These are phyloP conservation scores for Insectozyma bohioensis DNA, from an alignment of 1,139 yeast species.

Conservation along the genomic window DNA sequence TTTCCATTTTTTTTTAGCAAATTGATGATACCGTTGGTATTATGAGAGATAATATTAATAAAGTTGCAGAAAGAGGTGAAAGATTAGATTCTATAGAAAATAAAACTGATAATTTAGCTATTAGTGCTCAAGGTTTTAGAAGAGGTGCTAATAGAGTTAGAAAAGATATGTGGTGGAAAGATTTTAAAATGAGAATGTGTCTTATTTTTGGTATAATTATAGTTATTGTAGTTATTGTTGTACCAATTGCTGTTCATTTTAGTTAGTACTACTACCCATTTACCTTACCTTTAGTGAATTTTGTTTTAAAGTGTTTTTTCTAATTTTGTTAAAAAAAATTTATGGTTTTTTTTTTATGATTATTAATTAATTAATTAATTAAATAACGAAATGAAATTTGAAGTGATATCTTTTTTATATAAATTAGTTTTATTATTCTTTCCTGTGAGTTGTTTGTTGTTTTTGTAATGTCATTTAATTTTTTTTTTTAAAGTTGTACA, in stretches of 20 bases:
- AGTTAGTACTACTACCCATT: constrained; percentile 31
- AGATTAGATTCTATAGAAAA: constrained; percentile 90
- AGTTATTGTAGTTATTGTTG: constrained; percentile 83
- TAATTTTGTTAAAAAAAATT: too few relatives aligned
- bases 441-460: too few relatives aligned
- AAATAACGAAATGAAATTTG: too few relatives aligned
- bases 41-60: constrained; percentile 96
- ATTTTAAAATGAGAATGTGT: constrained; percentile 94
- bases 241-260: constrained; percentile 91
- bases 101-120: constrained; percentile 91
- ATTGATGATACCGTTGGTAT: constrained; percentile 96
- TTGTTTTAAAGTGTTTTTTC: neutral
- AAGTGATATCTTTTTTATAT: too few relatives aligned
- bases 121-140: constrained; percentile 92
- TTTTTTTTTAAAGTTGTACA: too few relatives aligned
- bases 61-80: constrained; percentile 94
- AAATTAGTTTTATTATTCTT: too few relatives aligned
- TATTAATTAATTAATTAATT: too few relatives aligned
- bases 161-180: constrained; percentile 99
- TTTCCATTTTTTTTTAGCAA: constrained; percentile 50
- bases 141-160: constrained; percentile 97
- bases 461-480: too few relatives aligned
- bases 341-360: too few relatives aligned
- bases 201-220: constrained; percentile 78
- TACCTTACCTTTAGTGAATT: neutral